Evolutionary conservation across 2,329 filamentous ascomycete species (phyloP), one percentile per base, ranked within the genome.

Genomic region (Botryotinia convoluta): DNA sequence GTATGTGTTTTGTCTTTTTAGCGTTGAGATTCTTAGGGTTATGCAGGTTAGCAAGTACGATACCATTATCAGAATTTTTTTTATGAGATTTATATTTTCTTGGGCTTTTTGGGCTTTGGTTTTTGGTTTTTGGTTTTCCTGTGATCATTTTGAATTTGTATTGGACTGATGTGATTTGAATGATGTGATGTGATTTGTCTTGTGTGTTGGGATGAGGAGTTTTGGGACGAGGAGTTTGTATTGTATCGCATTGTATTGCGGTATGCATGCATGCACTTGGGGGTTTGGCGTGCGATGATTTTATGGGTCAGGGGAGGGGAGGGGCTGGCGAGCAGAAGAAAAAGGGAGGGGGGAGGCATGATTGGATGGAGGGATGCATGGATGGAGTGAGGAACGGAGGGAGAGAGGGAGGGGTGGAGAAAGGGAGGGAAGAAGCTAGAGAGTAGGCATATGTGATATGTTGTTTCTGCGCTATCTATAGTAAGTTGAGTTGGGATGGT

Each of bases 21-120:
- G 69, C 32, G 42, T 44, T 63, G 59, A 62, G n/a, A 26, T 57
- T 68, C 64, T 54, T 57, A 18, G n/a, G 35, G 35, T 68, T 39
- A 22, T 18, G 48, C 48, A 62, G 5, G 20, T 48, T 48, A 42
- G 65, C 37, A 42, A 57, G 65, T 68, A 68, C 37, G 65, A 68
- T 68, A 68, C 65, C 65, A 68, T 26, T 29, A 68, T 57, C 48
- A 42, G 48, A 68, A 68, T 42, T 42, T 42, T 62, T 18, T 39
- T 16, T 68, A 42, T 68, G 32, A n/a, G 10, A 42, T 68, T 44
- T 42, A 39, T 54, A 14, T 26, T 48, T 65, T 7, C 26, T 29
- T n/a, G 22, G 0, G 14, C 4, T 10, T 35, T 35, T 44, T 42
- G 3, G 26, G 14, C 16, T 16, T 32, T 20, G 57, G 3, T 18